Percentiles rank a stretch among this genome's conserved stretches.
phyloP scores from a whole-genome alignment of 139 green algal species.

The Parachlorella kessleri region DNA sequence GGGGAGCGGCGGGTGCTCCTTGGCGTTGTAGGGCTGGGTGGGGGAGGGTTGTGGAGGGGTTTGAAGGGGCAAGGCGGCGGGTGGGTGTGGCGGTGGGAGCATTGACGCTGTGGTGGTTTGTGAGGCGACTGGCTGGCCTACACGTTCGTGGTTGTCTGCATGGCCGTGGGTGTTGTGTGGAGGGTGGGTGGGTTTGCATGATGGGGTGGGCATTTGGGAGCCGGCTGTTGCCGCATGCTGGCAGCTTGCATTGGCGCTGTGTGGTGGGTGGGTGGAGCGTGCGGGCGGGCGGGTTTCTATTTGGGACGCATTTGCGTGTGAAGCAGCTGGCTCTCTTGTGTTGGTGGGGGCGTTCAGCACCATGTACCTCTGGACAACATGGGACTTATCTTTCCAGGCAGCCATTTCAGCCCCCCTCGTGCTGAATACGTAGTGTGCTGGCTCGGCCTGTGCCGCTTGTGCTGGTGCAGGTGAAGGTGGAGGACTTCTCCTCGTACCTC shows the following conservation, averaged over 20 bases:
- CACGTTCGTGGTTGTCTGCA: neutral
- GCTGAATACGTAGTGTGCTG: too few relatives aligned
- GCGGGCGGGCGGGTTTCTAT: neutral
- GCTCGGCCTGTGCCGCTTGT: neutral
- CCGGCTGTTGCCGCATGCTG: too few relatives aligned
- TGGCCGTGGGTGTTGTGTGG: neutral
- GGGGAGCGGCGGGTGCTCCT: too few relatives aligned
- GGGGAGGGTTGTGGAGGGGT: too few relatives aligned
- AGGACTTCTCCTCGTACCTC: slow-evolving; percentile 88
- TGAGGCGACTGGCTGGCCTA: neutral
- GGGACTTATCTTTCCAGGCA: too few relatives aligned
- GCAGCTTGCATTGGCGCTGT: neutral
- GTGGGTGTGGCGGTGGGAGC: neutral
- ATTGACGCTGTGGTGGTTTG: neutral
- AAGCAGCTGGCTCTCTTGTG: too few relatives aligned
- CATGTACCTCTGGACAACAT: too few relatives aligned
- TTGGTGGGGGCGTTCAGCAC: too few relatives aligned
- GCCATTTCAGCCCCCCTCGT: too few relatives aligned
- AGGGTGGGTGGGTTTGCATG: neutral
- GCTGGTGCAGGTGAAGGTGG: slow-evolving; percentile 61
- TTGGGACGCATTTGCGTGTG: neutral
- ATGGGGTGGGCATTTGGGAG: too few relatives aligned
- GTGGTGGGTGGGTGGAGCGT: neutral
- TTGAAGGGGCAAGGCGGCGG: neutral
- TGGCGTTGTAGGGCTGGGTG: too few relatives aligned